Evolutionary conservation across 1,284 basidiomycete species (phyloP), one percentile per base, ranked within the genome.

Genomic region (Trametes hirsuta): DNA sequence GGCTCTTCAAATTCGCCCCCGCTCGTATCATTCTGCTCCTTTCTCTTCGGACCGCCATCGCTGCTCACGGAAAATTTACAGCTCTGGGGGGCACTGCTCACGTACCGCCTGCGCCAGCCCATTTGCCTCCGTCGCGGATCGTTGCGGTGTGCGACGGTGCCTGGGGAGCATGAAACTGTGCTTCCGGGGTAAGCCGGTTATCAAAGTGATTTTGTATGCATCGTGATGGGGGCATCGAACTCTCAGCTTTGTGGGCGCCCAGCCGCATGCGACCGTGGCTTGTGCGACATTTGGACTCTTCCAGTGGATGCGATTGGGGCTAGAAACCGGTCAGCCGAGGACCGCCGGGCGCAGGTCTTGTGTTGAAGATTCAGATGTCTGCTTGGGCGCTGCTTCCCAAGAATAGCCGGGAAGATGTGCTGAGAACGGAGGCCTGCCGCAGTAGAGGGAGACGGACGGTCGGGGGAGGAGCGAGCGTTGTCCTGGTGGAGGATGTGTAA

Each of bases 201-300:
- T 53, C 57, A 58, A 24, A 11, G 8, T 53, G 57, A 58, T 58
- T 53, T 58, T 58, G 50, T 35, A 22, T 42, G 18, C 21, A 37
- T 21, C 36, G 36, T 52, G 44, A 47, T 51, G 49, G 34, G 18
- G 37, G 6, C 25, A 24, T 37, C 47, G 18, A 34, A 36, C 30
- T 35, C 15, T 6, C 21, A 25, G 44, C 9, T 21, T 12, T 11
- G 21, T 22, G 44, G 44, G 30, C 30, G 30, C 30, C 30, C 30
- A 30, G 30, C 30, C 30, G 30, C 30, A 30, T 30, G 30, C 30
- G 8, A 30, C 30, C 30, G 30, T 30, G 30, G 30, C 4, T 8
- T 30, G 30, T 30, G 30, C 30, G 30, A 30, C 30, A 8, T 30
- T 30, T 30, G 5, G 30, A 30, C 30, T 30, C 30, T 30, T 30